Percentiles rank a stretch among this genome's conserved stretches.
Conservation (phyloP, 176 grass and related monocot genomes). For the Dactylis glomerata region DNA sequence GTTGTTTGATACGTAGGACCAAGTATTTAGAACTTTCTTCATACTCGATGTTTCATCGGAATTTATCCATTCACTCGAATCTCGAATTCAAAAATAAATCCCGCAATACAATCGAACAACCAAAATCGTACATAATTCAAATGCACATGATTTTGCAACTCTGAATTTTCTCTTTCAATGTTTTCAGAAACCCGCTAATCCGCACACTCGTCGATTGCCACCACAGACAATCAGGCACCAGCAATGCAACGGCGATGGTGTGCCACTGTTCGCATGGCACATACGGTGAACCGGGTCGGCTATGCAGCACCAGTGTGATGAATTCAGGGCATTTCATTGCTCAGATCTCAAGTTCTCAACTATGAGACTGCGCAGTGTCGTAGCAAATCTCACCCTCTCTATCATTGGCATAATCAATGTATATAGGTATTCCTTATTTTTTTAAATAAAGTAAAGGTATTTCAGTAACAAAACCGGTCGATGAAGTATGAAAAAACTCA, state of each 20-base stretch:
- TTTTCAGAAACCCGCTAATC: not conserved
- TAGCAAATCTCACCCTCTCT: not conserved
- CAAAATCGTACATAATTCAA: not conserved
- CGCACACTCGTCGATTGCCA: not conserved
- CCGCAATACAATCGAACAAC: not conserved
- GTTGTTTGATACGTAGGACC: no score
- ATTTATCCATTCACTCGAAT: not conserved
- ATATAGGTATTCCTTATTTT: no score
- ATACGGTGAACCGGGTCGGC: not conserved
- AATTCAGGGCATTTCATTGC: not conserved
- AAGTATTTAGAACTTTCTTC: no score
- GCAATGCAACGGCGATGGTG: not conserved
- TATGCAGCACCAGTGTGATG: not conserved
- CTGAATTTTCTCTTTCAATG: no score
- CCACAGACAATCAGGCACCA: no score
- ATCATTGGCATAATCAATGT: constrained; percentile 11
- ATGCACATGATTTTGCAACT: no score
- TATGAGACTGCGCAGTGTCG: not conserved
- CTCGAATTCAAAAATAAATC: not conserved
- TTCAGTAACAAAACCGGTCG: not conserved
- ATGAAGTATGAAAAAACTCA: not conserved
- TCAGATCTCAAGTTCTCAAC: not conserved
- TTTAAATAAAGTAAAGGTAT: no score
- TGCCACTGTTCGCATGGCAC: not conserved
- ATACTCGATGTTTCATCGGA: no score